Evolutionary conservation across 2,329 filamentous ascomycete species (phyloP), one percentile per base, ranked within the genome.

Genomic region (Aspergillus sp.): DNA sequence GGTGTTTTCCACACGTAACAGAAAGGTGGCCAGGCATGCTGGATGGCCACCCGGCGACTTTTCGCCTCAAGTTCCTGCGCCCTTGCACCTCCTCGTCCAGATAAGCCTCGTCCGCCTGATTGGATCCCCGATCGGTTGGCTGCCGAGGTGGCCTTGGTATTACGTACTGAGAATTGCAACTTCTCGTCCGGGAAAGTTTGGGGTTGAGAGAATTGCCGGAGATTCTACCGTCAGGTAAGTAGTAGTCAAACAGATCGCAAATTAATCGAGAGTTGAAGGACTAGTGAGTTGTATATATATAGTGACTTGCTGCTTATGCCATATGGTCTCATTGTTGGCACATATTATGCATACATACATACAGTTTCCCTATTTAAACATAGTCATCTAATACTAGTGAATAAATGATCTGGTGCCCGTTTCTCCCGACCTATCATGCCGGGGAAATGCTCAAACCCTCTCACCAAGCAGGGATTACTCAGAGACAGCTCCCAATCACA

Each of bases 101-200:
- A 76, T 76, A 76, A 76, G 72, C 32, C 15, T 45, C 15, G 7
- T 5, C 13, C 10, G 47, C 25, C 62, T 74, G 70, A 75, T 75
- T 76, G 73, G 74, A 39, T 49, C 57, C 38, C 56, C 28, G 47
- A 38, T 54, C 54, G 61, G 62, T 51, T 63, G 49, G 58, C 57
- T 61, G 61, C 63, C 61, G 60, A 58, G 45, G 58, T 52, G 60
- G 61, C 61, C 63, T 63, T 68, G 54, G 59, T 64, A 74, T 76
- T 76, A 76, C 73, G 72, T 74, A 74, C 69, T 65, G 64, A 13
- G 32, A 49, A 57, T 61, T 62, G 38, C 41, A 9, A n/a, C 12
- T 19, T 9, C 28, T 10, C 47, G 47, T 30, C 47, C 47, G 47
- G 32, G 32, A 50, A 50, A 50, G 25, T 55, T 55, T 21, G 28